Conservation (phyloP, 2,329 filamentous ascomycete genomes). For the Fusarium dlaminii region DNA sequence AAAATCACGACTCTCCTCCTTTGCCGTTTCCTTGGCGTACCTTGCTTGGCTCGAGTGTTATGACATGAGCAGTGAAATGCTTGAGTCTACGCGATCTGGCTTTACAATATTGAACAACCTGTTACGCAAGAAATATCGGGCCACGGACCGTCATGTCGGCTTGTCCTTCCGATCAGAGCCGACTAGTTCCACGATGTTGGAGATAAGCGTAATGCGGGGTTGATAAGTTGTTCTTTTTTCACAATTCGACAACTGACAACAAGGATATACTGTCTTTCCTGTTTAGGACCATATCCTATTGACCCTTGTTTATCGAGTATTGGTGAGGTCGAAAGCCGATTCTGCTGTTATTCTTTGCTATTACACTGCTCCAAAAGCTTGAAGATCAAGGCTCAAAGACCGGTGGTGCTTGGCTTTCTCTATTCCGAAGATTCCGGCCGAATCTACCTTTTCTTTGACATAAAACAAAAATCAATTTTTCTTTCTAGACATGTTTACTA, state of each 20-base stretch:
- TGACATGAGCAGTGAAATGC: accelerated
- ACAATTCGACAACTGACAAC: not conserved
- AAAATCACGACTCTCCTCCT: not conserved
- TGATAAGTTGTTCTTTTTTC: constrained; percentile 15
- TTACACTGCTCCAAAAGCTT: too few species aligned
- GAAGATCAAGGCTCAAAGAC: not conserved
- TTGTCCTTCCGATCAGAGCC: constrained; percentile 11
- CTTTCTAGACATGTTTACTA: not conserved
- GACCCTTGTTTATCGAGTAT: not conserved
- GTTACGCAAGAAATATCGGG: constrained; percentile 50
- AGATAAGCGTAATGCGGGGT: constrained; percentile 48
- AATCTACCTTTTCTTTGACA: not conserved
- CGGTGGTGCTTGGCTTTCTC: not conserved
- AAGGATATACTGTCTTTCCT: not conserved
- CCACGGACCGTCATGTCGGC: not conserved
- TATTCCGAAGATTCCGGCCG: not conserved
- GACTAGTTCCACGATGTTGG: constrained; percentile 8
- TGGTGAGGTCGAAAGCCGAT: not conserved
- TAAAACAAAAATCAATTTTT: too few species aligned
- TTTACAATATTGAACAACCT: not conserved
- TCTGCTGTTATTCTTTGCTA: not conserved
- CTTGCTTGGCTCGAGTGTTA: not conserved
- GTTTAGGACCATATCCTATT: not conserved
- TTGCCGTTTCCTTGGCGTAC: accelerated
- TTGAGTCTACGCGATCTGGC: too few species aligned